These are phyloP conservation scores for Fomitopsis schrenkii DNA, from an alignment of 1,284 basidiomycete species.

Conservation along the genomic window DNA sequence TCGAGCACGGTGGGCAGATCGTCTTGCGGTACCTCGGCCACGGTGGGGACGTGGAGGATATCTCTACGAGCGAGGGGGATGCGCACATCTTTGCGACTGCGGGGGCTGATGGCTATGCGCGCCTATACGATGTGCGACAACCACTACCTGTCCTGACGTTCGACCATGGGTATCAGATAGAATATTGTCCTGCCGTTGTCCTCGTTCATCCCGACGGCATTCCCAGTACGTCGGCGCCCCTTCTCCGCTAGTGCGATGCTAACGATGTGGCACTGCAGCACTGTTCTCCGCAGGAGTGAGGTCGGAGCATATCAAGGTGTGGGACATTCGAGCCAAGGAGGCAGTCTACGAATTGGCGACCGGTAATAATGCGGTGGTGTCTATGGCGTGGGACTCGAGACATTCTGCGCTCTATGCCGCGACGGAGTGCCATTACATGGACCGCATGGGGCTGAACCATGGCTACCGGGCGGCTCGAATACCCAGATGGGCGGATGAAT, in stretches of 20 bases:
- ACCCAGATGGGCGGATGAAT: conserved; percentile 13
- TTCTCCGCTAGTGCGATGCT: background rate
- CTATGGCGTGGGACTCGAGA: conserved; percentile 31
- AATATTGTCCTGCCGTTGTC: conserved; percentile 14
- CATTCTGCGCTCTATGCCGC: conserved; percentile 31
- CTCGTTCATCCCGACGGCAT: conserved; percentile 24
- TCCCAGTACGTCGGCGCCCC: conserved; percentile 17
- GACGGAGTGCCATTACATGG: conserved; percentile 31
- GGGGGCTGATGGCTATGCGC: conserved; percentile 32
- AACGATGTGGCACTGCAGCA: conserved; percentile 20
- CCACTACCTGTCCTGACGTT: conserved; percentile 23
- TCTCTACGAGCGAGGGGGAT: conserved; percentile 32
- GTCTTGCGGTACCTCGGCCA: conserved; percentile 35
- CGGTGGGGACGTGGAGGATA: conserved; percentile 26
- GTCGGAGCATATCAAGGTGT: conserved; percentile 30
- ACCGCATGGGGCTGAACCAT: conserved; percentile 25
- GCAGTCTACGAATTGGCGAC: conserved; percentile 37
- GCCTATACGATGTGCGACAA: conserved; percentile 36
- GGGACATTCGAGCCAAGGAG: conserved; percentile 35
- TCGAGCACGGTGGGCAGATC: conserved; percentile 28
- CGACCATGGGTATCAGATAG: conserved; percentile 15
- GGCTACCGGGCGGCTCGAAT: conserved; percentile 27
- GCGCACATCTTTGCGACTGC: conserved; percentile 34
- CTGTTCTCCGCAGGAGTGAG: conserved; percentile 28
- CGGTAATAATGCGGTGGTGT: conserved; percentile 34